Base-by-base conservation (phyloP, 2,329 filamentous ascomycete genomes). In the Lachnum nothofagi region DNA sequence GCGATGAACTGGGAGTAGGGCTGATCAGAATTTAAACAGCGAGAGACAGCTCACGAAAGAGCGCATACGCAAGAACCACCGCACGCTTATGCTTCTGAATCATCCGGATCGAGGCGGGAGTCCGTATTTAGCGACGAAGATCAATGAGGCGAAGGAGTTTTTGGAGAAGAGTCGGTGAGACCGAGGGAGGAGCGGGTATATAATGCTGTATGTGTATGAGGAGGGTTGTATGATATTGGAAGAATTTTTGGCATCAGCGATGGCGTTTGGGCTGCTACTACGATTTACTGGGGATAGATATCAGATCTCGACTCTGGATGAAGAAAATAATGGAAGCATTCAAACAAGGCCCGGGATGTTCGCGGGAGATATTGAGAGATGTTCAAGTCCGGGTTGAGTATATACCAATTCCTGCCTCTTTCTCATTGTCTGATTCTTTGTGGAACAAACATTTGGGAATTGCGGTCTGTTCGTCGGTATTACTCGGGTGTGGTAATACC, bases 131-230 rank as follows among this genome's bases (percentile, higher is more conserved):
- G 93, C 93, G 12, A 96, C 91, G 46, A 98, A 98, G 71, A 86
- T 98, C 67, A 98, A 98, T 72, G 93, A 98, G 70, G 93, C 93
- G 33, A 98, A 98, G 71, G 91, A 97, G 68, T 81, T 97, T 55
- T 68, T 98, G 59, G 93, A 98, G 67, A 96, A 95, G 70, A 75
- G 72, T 45, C 60, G 53, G 48, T 59, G n/a, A n/a, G n/a, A n/a
- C n/a, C n/a, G n/a, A n/a, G 14, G 24, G 14, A 48, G 23, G 33
- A 48, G 20, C n/a, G n/a, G n/a, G n/a, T n/a, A n/a, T n/a, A n/a
- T n/a, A n/a, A n/a, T n/a, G n/a, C n/a, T n/a, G n/a, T n/a, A n/a
- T n/a, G n/a, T n/a, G n/a, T n/a, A 16, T 14, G 16, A 31, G 27
- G 27, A 40, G 7, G 17, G 51, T 47, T 53, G 42, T 51, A 39